Evolutionary conservation across 495 filamentous ascomycete genomes (phyloP).

Genomic region (Podospora conica): DNA sequence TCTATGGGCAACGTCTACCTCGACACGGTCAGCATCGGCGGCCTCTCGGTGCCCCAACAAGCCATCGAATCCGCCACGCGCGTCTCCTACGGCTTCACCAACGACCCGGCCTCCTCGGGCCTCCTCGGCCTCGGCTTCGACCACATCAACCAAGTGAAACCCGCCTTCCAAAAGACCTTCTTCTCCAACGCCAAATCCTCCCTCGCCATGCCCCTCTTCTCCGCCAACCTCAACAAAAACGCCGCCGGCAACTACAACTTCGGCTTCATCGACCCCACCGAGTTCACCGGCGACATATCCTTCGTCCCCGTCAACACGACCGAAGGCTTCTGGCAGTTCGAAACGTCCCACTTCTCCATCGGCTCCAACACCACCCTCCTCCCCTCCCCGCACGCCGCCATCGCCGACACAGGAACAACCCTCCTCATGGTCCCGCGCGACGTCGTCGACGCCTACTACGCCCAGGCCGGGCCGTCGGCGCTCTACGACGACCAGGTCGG

Average conservation of each 20-base stretch:
- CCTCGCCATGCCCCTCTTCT: constrained; percentile 61
- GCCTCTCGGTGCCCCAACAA: constrained; percentile 56
- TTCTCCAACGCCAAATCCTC: constrained; percentile 60
- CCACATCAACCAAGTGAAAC: constrained; percentile 62
- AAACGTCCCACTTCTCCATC: constrained; percentile 53
- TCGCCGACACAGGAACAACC: constrained; percentile 64
- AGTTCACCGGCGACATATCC: constrained; percentile 57
- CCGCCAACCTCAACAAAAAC: constrained; percentile 57
- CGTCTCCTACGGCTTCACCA: constrained; percentile 58
- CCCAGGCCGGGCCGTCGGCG: constrained; percentile 52
- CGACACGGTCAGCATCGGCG: constrained; percentile 65
- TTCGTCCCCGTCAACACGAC: constrained; percentile 54
- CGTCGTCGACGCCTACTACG: constrained; percentile 63
- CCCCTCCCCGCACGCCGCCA: constrained; percentile 32
- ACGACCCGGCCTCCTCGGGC: constrained; percentile 55
- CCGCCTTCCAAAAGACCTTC: constrained; percentile 59
- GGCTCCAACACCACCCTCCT: constrained; percentile 7
- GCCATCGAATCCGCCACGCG: constrained; percentile 63
- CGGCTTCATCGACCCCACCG: constrained; percentile 28
- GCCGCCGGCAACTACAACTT: constrained; percentile 16
- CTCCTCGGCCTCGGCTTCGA: constrained; percentile 71
- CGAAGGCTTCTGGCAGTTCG: constrained; percentile 71
- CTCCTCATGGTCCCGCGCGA: constrained; percentile 57
- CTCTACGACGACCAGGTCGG: constrained; percentile 41
- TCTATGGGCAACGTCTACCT: constrained; percentile 64